phyloP scores from a whole-genome alignment of 2,329 filamentous ascomycete genomes.

The Diaporthe humulicola region DNA sequence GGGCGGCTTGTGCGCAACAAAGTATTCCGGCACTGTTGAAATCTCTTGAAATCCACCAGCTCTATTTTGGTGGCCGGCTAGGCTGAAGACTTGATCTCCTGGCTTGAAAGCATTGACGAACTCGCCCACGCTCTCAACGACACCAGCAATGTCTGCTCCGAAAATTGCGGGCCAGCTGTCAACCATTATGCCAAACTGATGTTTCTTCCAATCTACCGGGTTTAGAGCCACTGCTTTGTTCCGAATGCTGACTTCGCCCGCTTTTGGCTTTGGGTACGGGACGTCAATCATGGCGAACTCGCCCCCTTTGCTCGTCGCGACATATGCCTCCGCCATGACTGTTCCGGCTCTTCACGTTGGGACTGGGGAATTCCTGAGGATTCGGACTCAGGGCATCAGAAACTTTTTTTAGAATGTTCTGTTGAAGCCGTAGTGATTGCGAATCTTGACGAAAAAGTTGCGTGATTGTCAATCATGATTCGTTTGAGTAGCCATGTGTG shows the following conservation, averaged over 20 bases:
- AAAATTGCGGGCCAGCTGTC: constrained; percentile 50
- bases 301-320: constrained; percentile 26
- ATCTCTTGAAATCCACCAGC: constrained; percentile 48
- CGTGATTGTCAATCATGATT: not conserved
- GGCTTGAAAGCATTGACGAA: constrained; percentile 47
- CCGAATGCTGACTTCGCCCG: constrained; percentile 50
- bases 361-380: not conserved
- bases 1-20: constrained; percentile 47
- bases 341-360: not conserved
- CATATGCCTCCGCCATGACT: not conserved
- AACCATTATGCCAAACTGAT: constrained; percentile 46
- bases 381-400: no score
- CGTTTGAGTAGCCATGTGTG: not conserved
- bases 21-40: constrained; percentile 41
- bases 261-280: constrained; percentile 42
- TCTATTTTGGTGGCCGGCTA: constrained; percentile 26
- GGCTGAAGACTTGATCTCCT: constrained; percentile 49
- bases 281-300: constrained; percentile 36
- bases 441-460: no score
- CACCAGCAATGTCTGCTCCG: constrained; percentile 51
- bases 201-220: constrained; percentile 51
- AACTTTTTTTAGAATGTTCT: no score
- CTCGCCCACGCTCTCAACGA: constrained; percentile 50
- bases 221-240: constrained; percentile 51
- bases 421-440: not conserved